Percentiles rank a stretch among this genome's conserved stretches.
These are phyloP conservation scores for Erythrophleum fordii DNA, from an alignment of 306 rosid genomes.

Conservation along the genomic window DNA sequence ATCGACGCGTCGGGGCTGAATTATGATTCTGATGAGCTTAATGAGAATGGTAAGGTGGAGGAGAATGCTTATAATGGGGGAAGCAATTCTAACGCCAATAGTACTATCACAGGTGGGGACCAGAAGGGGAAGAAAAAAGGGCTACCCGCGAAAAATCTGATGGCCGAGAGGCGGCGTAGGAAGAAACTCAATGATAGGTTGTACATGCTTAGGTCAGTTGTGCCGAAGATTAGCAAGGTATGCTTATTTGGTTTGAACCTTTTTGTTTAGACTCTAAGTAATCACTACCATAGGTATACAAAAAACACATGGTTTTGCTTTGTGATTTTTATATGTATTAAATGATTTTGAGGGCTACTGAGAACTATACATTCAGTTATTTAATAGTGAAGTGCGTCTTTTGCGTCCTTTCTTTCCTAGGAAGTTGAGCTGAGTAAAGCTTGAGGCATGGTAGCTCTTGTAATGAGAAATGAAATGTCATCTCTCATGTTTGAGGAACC, in stretches of 20 bases:
- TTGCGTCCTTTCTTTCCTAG: background rate
- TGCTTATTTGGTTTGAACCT: background rate
- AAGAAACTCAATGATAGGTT: conserved; percentile 86
- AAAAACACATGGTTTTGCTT: background rate
- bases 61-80: conserved; percentile 50
- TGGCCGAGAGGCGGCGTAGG: conserved; percentile 90
- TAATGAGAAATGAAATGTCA: background rate
- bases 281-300: background rate
- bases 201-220: conserved; percentile 87
- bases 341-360: background rate
- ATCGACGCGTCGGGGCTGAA: conserved; percentile 58
- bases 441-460: background rate
- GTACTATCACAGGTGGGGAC: conserved; percentile 50
- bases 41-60: conserved; percentile 50
- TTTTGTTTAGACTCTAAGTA: background rate
- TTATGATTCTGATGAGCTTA: conserved; percentile 65
- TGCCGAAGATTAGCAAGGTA: conserved; percentile 91
- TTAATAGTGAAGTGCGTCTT: background rate
- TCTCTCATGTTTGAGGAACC: conserved; percentile 5
- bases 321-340: background rate
- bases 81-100: conserved; percentile 51
- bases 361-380: conserved; percentile 3
- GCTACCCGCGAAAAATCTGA: conserved; percentile 76
- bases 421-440: background rate
- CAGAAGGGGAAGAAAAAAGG: conserved; percentile 83